Percentiles rank a stretch among this genome's conserved stretches.
phyloP scores from a whole-genome alignment of 129 eudicot genomes.

The Flaveria bidentis region DNA sequence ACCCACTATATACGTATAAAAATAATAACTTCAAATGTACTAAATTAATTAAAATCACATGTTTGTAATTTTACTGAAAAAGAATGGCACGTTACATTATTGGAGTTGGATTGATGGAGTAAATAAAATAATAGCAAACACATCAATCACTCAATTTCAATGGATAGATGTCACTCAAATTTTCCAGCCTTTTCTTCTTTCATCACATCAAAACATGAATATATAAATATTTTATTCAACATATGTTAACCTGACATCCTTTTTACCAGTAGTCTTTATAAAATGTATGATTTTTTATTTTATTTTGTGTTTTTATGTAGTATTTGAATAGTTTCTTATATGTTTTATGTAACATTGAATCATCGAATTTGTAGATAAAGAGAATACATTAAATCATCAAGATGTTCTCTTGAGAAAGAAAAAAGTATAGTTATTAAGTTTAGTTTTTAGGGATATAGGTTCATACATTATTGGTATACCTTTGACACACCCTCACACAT shows the following conservation, averaged over 20 bases:
- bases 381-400: too few relatives aligned
- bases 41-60: not conserved
- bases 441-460: too few relatives aligned
- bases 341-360: too few relatives aligned
- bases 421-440: too few relatives aligned
- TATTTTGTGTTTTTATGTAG: not conserved
- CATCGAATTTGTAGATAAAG: too few relatives aligned
- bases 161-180: conserved; percentile 28
- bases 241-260: not conserved
- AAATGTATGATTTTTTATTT: not conserved
- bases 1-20: not conserved
- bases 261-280: not conserved
- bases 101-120: conserved; percentile 32
- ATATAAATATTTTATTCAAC: not conserved
- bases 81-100: conserved; percentile 24
- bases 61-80: not conserved
- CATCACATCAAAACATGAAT: conserved; percentile 19
- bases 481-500: too few relatives aligned
- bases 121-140: conserved; percentile 32
- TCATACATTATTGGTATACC: too few relatives aligned
- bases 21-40: not conserved
- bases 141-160: conserved; percentile 39
- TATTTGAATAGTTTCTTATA: too few relatives aligned
- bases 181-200: conserved; percentile 16
- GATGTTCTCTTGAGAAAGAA: too few relatives aligned